Evolutionary conservation across 305 asterid species (phyloP).

Genomic region (Fraxinus latifolia): DNA sequence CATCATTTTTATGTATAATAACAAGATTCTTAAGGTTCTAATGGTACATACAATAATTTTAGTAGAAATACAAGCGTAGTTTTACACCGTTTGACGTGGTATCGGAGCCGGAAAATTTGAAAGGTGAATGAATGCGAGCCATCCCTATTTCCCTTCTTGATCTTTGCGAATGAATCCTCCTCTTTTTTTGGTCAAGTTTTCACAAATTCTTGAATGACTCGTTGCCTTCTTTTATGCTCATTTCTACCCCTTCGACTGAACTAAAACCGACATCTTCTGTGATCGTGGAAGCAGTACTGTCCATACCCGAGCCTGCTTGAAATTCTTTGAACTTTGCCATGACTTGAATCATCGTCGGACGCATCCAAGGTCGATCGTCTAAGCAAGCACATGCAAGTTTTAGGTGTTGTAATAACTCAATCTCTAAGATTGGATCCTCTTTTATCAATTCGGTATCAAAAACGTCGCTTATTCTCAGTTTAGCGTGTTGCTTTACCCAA

Average conservation of each 20-base stretch:
- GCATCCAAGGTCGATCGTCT: conserved; percentile 79
- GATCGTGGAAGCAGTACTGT: conserved; percentile 50
- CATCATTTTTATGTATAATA: conserved; percentile 36
- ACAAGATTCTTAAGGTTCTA: conserved; percentile 35
- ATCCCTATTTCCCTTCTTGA: background rate
- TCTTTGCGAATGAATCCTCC: conserved; percentile 10
- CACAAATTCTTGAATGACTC: conserved; percentile 67
- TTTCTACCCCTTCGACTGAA: conserved; percentile 61
- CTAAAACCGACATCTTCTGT: conserved; percentile 43
- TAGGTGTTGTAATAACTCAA: conserved; percentile 71
- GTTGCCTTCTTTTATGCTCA: conserved; percentile 85
- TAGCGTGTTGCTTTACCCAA: conserved; percentile 79
- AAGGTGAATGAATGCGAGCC: conserved; percentile 20
- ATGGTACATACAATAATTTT: conserved; percentile 46
- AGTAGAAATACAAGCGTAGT: conserved; percentile 26
- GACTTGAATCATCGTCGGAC: conserved; percentile 88
- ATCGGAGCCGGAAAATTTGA: conserved; percentile 19
- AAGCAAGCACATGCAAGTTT: conserved; percentile 71
- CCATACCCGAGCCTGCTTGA: conserved; percentile 75
- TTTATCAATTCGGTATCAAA: conserved; percentile 59
- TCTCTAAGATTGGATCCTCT: conserved; percentile 65
- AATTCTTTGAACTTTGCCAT: conserved; percentile 80
- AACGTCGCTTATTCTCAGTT: conserved; percentile 57
- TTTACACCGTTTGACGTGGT: conserved; percentile 16
- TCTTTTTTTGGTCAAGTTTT: conserved; percentile 5